Evolutionary conservation across 2,329 filamentous ascomycete species (phyloP).

Genomic region (Fusarium veterinarium): DNA sequence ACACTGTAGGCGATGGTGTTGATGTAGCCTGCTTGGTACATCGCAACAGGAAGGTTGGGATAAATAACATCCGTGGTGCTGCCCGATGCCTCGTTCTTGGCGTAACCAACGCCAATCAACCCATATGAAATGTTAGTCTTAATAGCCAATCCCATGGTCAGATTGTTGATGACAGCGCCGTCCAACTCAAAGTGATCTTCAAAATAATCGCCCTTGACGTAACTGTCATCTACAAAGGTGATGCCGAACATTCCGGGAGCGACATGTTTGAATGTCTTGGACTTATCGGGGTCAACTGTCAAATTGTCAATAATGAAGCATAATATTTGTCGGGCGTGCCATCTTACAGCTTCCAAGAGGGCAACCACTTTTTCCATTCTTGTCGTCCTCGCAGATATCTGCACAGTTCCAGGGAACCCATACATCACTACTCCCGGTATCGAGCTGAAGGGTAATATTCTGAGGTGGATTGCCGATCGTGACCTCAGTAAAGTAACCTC

Average conservation of each 20-base stretch:
- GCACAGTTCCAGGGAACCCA: slow-evolving; percentile 64
- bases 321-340: background rate
- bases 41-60: slow-evolving; percentile 71
- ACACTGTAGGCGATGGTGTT: slow-evolving; percentile 77
- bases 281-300: slow-evolving; percentile 59
- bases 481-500: slow-evolving; percentile 68
- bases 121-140: slow-evolving; percentile 67
- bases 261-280: slow-evolving; percentile 59
- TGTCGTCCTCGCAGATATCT: slow-evolving; percentile 52
- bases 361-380: slow-evolving; percentile 48
- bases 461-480: slow-evolving; percentile 68
- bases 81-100: slow-evolving; percentile 61
- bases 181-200: slow-evolving; percentile 67
- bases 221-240: slow-evolving; percentile 70
- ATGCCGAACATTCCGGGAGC: slow-evolving; percentile 64
- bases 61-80: slow-evolving; percentile 53
- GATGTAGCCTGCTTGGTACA: slow-evolving; percentile 72
- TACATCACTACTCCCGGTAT: slow-evolving; percentile 74
- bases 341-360: slow-evolving; percentile 60
- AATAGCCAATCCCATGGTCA: slow-evolving; percentile 69
- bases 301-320: slow-evolving; percentile 36
- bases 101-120: slow-evolving; percentile 70
- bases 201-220: slow-evolving; percentile 68
- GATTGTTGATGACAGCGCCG: slow-evolving; percentile 60
- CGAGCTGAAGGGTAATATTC: slow-evolving; percentile 67